Evolutionary conservation across 345 rosid genomes (phyloP), one percentile per base, ranked within the genome.

Genomic region (Kernera saxatilis): DNA sequence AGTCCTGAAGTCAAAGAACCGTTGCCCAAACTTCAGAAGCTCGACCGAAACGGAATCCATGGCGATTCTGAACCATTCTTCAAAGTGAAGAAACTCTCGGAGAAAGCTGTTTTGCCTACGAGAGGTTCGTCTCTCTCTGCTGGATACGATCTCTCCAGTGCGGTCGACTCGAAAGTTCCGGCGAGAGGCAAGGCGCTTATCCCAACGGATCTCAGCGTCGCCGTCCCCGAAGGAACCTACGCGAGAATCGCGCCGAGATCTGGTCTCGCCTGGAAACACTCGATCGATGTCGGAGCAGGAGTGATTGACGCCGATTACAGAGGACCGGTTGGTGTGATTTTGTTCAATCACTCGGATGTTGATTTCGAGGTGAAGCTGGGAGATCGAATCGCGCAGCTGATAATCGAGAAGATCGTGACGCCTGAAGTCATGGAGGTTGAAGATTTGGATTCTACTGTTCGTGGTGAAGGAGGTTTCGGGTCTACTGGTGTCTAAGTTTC

Each of bases 381-480:
- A 1, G 93, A 89, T 50, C 70, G 96, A 17, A 76, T 85, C 26
- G 94, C 96, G 0, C 98, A 89, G 77, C 23, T 93, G 78, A 80
- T 93, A 0, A 68, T 93, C 4, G 88, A 93, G 88, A 84, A 73
- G 83, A 93, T 93, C 17, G 27, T 84, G 39, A 85, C 87, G 18
- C 93, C 95, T 2, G 70, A 85, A 18, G 93, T 84, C 29, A 4
- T 83, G 25, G 94, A 85, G 75, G 95, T 87, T 37, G 88, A 84
- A 19, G 89, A 88, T 73, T 62, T 89, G 83, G 91, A 87, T n/a
- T 62, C 74, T 2, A 93, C 96, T 30, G 48, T 65, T 56, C 85
- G 97, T 67, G 96, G 95, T 11, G 87, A 77, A 29, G 96, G 90
- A 1, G 94, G 96, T 25, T 93, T 93, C 23, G 98, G 97, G 0